phyloP scores from a whole-genome alignment of 129 eudicot genomes.

The Saposhnikovia divaricata region DNA sequence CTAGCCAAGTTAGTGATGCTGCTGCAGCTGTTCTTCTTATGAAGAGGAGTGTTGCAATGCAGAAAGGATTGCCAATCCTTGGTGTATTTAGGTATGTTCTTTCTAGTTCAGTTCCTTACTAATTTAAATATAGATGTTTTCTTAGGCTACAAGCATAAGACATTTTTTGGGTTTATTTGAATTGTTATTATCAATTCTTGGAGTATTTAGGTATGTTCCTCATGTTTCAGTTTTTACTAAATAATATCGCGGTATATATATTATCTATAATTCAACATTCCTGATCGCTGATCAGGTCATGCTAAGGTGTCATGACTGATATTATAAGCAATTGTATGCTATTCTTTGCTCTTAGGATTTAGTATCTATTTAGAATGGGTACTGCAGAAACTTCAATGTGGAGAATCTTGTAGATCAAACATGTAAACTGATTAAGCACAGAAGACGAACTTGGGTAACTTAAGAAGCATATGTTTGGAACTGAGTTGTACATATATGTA shows the following conservation, averaged over 20 bases:
- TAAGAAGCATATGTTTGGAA: neutral
- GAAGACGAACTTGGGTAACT: neutral
- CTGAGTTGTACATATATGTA: neutral
- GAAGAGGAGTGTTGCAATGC: constrained; percentile 83
- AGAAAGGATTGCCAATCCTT: constrained; percentile 84
- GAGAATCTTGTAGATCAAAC: neutral
- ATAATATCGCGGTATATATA: neutral
- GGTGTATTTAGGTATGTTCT: constrained; percentile 75
- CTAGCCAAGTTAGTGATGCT: constrained; percentile 95
- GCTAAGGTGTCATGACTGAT: neutral
- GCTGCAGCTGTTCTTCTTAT: constrained; percentile 94
- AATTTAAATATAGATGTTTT: neutral
- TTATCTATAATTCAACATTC: neutral
- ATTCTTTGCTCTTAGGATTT: neutral
- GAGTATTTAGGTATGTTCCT: constrained; percentile 56
- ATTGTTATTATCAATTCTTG: constrained; percentile 60
- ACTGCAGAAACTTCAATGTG: neutral
- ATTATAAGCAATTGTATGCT: neutral
- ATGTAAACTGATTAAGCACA: neutral
- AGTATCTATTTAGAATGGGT: neutral
- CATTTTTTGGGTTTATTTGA: neutral
- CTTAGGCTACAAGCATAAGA: neutral
- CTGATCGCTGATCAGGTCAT: neutral
- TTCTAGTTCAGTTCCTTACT: neutral
- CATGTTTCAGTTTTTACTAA: neutral